A percentile compares a stretch with the other conserved stretches of the same genome.
Evolutionary conservation across 345 rosid genomes (phyloP).

Genomic region (Rhizophora mangle): DNA sequence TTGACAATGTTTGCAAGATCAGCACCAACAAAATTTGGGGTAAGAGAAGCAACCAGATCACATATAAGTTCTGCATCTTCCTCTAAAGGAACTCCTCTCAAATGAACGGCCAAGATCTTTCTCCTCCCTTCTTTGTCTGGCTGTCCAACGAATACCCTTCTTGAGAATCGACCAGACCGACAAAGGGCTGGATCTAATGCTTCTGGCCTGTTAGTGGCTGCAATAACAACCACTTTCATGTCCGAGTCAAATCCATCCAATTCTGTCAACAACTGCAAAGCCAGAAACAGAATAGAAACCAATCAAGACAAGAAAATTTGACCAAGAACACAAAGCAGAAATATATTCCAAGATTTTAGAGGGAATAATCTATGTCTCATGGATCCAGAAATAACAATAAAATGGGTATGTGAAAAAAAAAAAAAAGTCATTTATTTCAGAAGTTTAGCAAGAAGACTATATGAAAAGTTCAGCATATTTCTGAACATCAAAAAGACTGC

Average conservation of each 20-base stretch:
- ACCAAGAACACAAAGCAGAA: background rate
- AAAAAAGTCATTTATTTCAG: background rate
- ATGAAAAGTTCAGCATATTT: background rate
- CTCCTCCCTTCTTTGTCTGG: constrained; percentile 92
- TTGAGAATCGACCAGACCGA: constrained; percentile 95
- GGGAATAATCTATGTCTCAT: constrained; percentile 6
- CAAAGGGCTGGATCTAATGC: constrained; percentile 93
- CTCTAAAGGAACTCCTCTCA: constrained; percentile 81
- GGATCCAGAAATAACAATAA: background rate
- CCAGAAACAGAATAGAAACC: constrained; percentile 2
- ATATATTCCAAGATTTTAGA: background rate
- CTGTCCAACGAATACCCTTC: constrained; percentile 85
- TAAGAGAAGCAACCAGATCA: constrained; percentile 75
- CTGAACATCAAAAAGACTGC: background rate
- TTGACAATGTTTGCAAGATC: constrained; percentile 93
- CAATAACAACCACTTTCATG: constrained; percentile 78
- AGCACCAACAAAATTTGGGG: constrained; percentile 93
- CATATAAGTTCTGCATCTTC: constrained; percentile 70
- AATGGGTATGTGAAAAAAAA: background rate
- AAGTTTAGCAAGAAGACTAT: background rate
- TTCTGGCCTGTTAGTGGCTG: constrained; percentile 95
- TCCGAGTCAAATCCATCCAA: constrained; percentile 96
- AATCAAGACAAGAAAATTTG: background rate
- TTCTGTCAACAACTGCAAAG: constrained; percentile 85
- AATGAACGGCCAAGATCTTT: constrained; percentile 79